Evolutionary conservation across 2,329 filamentous ascomycete species (phyloP).

Genomic region (Thermoascus crustaceus): DNA sequence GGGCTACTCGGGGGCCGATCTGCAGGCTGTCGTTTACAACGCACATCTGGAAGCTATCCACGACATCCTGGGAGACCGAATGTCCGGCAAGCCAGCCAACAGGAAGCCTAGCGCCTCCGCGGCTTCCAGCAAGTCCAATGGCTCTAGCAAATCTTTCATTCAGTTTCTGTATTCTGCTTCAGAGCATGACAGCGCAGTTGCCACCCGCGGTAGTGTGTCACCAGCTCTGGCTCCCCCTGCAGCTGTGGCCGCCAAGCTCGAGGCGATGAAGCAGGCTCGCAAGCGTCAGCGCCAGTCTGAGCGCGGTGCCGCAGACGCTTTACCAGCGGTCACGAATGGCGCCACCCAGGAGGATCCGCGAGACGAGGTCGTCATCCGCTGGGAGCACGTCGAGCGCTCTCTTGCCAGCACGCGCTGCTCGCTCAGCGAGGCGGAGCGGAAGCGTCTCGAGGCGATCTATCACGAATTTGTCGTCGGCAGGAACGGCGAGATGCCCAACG

Average conservation of each 20-base stretch:
- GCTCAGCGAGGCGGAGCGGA: slow-evolving; percentile 70
- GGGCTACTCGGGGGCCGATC: slow-evolving; percentile 86
- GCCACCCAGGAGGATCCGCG: slow-evolving; percentile 24
- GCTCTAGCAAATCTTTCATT: slow-evolving; percentile 52
- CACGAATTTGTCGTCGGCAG: slow-evolving; percentile 84
- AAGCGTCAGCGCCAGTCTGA: slow-evolving; percentile 52
- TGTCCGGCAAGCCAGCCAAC: slow-evolving; percentile 30
- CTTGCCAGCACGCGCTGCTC: slow-evolving; percentile 70
- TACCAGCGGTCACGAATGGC: slow-evolving; percentile 17
- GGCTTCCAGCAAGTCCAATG: no score
- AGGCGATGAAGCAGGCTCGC: slow-evolving; percentile 65
- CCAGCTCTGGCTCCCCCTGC: slow-evolving; percentile 66
- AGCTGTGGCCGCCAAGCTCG: slow-evolving; percentile 70
- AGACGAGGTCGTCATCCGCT: slow-evolving; percentile 71
- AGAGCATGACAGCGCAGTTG: slow-evolving; percentile 43
- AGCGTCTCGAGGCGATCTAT: slow-evolving; percentile 72
- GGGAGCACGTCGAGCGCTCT: slow-evolving; percentile 73
- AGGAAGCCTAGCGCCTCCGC: slow-evolving; percentile 21
- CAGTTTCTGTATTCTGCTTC: slow-evolving; percentile 71
- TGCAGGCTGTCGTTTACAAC: slow-evolving; percentile 92
- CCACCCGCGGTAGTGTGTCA: slow-evolving; percentile 37
- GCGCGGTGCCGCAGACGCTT: slow-evolving; percentile 19
- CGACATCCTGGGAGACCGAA: slow-evolving; percentile 63
- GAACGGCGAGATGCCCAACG: slow-evolving; percentile 91
- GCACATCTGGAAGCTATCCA: slow-evolving; percentile 96